Base-by-base conservation (phyloP, 1,284 basidiomycete species). In the Tilletia caries region DNA sequence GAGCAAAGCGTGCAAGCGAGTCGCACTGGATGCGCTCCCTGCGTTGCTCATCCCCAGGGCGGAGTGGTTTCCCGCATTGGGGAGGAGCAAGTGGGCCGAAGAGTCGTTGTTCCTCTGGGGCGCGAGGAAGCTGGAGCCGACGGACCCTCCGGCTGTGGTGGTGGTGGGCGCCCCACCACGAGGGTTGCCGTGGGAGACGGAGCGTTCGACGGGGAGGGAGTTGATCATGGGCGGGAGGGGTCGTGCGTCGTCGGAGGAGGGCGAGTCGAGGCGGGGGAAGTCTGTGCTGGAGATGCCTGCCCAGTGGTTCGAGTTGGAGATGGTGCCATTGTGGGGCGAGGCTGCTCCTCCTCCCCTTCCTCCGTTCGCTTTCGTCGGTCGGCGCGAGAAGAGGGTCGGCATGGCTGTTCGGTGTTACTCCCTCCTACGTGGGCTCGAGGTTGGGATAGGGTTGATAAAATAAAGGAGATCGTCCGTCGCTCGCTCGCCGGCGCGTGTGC, bases 191-290 rank as follows among this genome's bases (percentile, higher is more conserved):
- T 13, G n/a, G 3, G 25, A 27, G 23, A 54, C n/a, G 27, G 25
- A 27, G 3, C 52, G 52, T 29, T 54, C 52, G 23, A 23, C n/a
- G 27, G 52, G 52, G 25, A 54, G 25, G 5, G 52, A 54, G 25
- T 54, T 54, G 52, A 29, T 54, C n/a, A 54, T 54, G 52, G 52
- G 52, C 27, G 52, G 52, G 5, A 54, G 52, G 1, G 52, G 52
- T 25, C 52, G 52, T 23, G 52, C 52, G 23, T 54, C 73, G 34
- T 75, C 75, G 4, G 73, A 50, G 43, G 25, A n/a, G 46, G 44
- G 44, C 3, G 65, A 66, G 46, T 37, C 37, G 66, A 37, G 52
- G 29, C 37, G 46, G 3, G 46, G 66, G 32, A 37, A 34, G 43
- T 65, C 44, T 33, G 64, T 48, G 43, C 18, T 65, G 34, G 34